These are phyloP conservation scores for Metarhizium sp. DNA, from an alignment of 2,329 filamentous ascomycete species.

Conservation along the genomic window DNA sequence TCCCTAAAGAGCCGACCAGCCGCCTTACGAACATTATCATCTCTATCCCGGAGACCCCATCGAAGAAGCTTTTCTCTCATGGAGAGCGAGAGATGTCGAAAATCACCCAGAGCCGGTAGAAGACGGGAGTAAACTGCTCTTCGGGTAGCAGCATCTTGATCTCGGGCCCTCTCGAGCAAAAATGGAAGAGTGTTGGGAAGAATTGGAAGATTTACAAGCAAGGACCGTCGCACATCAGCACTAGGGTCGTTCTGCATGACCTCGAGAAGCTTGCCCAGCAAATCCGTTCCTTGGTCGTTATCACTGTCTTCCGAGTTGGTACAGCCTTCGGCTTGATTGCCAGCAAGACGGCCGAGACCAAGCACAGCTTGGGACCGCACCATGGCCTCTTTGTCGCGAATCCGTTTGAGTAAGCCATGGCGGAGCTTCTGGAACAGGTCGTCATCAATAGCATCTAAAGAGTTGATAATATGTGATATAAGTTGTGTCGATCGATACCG, in stretches of 20 bases:
- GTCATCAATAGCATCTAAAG: conserved; percentile 83
- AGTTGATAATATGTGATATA: conserved; percentile 85
- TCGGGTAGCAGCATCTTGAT: conserved; percentile 76
- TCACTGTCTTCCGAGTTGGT: conserved; percentile 63
- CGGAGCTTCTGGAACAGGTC: conserved; percentile 78
- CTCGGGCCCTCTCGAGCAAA: conserved; percentile 81
- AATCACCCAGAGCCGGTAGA: conserved; percentile 83
- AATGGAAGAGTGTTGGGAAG: conserved; percentile 74
- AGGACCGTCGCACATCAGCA: conserved; percentile 80
- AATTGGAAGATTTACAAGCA: conserved; percentile 85
- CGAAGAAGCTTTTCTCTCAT: conserved; percentile 93
- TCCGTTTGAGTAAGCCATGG: conserved; percentile 69
- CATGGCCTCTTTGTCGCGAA: conserved; percentile 88
- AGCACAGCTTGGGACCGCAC: conserved; percentile 88
- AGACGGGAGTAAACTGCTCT: conserved; percentile 80
- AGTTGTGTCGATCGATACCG: conserved; percentile 85
- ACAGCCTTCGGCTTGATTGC: conserved; percentile 64
- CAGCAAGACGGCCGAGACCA: conserved; percentile 76
- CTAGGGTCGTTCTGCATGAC: conserved; percentile 90
- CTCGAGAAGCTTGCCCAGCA: conserved; percentile 76
- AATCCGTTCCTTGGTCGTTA: conserved; percentile 50
- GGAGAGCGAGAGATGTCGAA: conserved; percentile 82
- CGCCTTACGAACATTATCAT: conserved; percentile 88
- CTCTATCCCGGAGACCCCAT: conserved; percentile 89
- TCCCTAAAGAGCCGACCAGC: conserved; percentile 85